phyloP scores from a whole-genome alignment of 495 filamentous ascomycete species.

The Viridothelium virens region DNA sequence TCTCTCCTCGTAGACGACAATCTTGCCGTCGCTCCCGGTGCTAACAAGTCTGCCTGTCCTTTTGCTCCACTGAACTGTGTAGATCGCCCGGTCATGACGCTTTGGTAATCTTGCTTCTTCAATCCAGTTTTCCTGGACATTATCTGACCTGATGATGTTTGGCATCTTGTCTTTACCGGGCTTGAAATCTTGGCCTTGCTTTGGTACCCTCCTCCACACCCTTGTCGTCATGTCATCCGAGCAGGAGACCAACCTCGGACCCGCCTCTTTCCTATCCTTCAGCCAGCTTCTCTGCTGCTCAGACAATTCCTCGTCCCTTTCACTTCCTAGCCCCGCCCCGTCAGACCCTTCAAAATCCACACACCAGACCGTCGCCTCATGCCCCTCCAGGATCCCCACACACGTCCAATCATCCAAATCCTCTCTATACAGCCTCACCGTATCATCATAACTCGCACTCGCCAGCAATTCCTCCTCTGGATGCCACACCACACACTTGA shows the following conservation, averaged over 20 bases:
- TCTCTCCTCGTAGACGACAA: conserved; percentile 68
- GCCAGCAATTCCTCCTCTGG: conserved; percentile 72
- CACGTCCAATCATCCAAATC: conserved; percentile 90
- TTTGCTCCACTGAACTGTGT: conserved; percentile 71
- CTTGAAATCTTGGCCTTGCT: conserved; percentile 41
- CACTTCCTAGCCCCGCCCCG: conserved; percentile 31
- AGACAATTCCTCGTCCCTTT: conserved; percentile 24
- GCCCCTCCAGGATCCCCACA: conserved; percentile 69
- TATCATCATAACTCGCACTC: conserved; percentile 85
- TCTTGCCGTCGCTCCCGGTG: conserved; percentile 74
- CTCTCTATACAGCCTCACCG: conserved; percentile 78
- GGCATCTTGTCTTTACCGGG: conserved; percentile 47
- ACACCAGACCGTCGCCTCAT: conserved; percentile 79
- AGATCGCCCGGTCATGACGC: conserved; percentile 71
- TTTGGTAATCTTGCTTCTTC: conserved; percentile 63
- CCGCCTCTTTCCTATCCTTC: conserved; percentile 40
- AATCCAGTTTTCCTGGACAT: conserved; percentile 71
- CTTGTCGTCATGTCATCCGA: conserved; percentile 72
- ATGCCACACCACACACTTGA: conserved; percentile 90
- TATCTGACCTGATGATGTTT: conserved; percentile 68
- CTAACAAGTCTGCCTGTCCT: conserved; percentile 68
- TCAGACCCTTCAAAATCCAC: conserved; percentile 63
- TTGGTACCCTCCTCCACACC: conserved; percentile 64
- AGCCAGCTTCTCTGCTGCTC: conserved; percentile 36
- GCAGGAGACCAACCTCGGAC: conserved; percentile 63